Conservation (phyloP, 1,284 basidiomycete genomes). For the Boletus semigastroideus region DNA sequence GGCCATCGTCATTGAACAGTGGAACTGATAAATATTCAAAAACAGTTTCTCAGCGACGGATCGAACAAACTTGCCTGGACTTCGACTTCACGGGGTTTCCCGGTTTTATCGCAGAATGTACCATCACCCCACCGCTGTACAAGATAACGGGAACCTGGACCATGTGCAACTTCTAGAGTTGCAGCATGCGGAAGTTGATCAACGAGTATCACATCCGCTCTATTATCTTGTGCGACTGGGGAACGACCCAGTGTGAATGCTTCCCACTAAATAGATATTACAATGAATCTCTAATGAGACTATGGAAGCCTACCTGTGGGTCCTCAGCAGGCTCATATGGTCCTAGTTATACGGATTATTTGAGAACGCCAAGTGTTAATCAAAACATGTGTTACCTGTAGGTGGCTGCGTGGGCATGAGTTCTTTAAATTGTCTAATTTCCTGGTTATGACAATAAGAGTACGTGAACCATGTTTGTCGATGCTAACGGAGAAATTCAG, state of each 20-base stretch:
- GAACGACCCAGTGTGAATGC: slow-evolving; percentile 77
- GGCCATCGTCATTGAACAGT: slow-evolving; percentile 90
- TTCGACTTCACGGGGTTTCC: slow-evolving; percentile 82
- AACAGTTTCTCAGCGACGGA: slow-evolving; percentile 10
- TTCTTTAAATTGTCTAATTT: slow-evolving; percentile 90
- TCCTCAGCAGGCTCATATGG: slow-evolving; percentile 79
- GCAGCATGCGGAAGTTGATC: slow-evolving; percentile 61
- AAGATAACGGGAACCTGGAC: slow-evolving; percentile 83
- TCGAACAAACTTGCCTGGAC: slow-evolving; percentile 66
- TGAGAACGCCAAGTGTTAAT: slow-evolving; percentile 20
- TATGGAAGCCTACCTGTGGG: slow-evolving; percentile 52
- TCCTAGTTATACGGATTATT: slow-evolving; percentile 40
- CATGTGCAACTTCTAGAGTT: slow-evolving; percentile 73
- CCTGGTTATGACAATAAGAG: slow-evolving; percentile 88
- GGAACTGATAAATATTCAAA: slow-evolving; percentile 58
- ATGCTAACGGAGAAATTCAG: slow-evolving; percentile 47
- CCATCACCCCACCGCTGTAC: slow-evolving; percentile 91
- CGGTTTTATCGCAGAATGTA: slow-evolving; percentile 89
- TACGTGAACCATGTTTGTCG: slow-evolving; percentile 95
- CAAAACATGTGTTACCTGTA: slow-evolving; percentile 47
- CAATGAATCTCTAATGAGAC: slow-evolving; percentile 14
- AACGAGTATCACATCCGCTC: slow-evolving; percentile 65
- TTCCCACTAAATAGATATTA: slow-evolving; percentile 59
- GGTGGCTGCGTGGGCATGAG: slow-evolving; percentile 55
- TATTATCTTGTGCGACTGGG: slow-evolving; percentile 55